These are phyloP conservation scores for Hypoxylon subgilvum DNA, from an alignment of 495 filamentous ascomycete species.

Conservation along the genomic window DNA sequence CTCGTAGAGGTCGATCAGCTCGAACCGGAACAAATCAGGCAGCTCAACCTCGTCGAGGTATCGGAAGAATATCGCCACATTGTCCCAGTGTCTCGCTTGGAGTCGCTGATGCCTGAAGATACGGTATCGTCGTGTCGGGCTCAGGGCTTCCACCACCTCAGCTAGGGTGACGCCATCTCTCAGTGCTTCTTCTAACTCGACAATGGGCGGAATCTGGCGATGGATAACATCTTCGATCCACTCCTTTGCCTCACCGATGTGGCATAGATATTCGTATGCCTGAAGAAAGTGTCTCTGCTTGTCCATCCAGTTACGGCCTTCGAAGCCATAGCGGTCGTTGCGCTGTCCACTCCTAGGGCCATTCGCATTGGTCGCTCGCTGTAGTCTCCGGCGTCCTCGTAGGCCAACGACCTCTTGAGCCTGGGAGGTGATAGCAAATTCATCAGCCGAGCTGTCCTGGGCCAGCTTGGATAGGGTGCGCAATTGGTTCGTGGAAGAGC, in stretches of 20 bases:
- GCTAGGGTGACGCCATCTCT: slow-evolving; percentile 94
- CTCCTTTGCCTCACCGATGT: slow-evolving; percentile 98
- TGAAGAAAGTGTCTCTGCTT: slow-evolving; percentile 94
- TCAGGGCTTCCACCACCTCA: slow-evolving; percentile 91
- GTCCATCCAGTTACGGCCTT: slow-evolving; percentile 96
- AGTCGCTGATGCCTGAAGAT: slow-evolving; percentile 86
- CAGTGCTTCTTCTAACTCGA: slow-evolving; percentile 93
- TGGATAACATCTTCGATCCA: slow-evolving; percentile 98
- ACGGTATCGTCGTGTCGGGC: slow-evolving; percentile 72
- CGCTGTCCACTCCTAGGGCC: slow-evolving; percentile 54
- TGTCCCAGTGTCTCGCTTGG: slow-evolving; percentile 96
- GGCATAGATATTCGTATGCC: slow-evolving; percentile 98
- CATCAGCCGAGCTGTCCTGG: slow-evolving; percentile 72
- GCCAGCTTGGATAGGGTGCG: slow-evolving; percentile 88
- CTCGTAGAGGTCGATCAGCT: slow-evolving; percentile 97
- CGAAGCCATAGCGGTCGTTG: slow-evolving; percentile 69
- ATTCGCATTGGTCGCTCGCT: slow-evolving; percentile 66
- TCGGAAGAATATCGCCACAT: slow-evolving; percentile 91
- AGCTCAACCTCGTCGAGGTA: slow-evolving; percentile 93
- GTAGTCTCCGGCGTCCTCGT: slow-evolving; percentile 80
- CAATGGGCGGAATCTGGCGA: slow-evolving; percentile 86
- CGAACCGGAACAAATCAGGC: slow-evolving; percentile 97
- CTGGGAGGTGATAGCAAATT: slow-evolving; percentile 75
- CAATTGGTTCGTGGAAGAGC: slow-evolving; percentile 85
- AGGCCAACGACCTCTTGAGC: slow-evolving; percentile 86